A percentile compares a stretch with the other conserved stretches of the same genome.
phyloP scores from a whole-genome alignment of 345 rosid genomes.

The Bruguiera sexangula region DNA sequence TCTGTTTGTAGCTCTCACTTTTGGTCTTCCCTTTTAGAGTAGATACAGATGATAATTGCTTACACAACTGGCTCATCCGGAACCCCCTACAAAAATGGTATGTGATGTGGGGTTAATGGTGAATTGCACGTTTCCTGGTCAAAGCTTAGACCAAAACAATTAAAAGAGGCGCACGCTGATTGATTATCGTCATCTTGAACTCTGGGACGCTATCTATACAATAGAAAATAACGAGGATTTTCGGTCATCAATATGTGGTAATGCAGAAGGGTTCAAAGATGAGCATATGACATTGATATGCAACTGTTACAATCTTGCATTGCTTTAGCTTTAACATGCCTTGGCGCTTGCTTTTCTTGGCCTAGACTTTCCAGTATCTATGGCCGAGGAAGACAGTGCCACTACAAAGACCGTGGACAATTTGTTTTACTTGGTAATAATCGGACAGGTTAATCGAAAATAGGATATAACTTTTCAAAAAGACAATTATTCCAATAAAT shows the following conservation, averaged over 20 bases:
- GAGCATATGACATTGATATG: conserved; percentile 7
- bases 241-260: no score
- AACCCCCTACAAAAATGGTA: neutral
- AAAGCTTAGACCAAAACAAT: no score
- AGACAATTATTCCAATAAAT: no score
- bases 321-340: conserved; percentile 35
- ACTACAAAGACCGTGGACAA: neutral
- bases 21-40: conserved; percentile 11
- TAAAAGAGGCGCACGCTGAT: no score
- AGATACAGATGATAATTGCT: neutral
- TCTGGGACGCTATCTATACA: no score
- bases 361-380: conserved; percentile 9
- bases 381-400: neutral
- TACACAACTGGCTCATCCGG: neutral
- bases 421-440: neutral
- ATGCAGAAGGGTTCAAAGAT: conserved; percentile 12
- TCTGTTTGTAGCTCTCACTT: conserved; percentile 28
- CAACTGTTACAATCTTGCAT: conserved; percentile 4
- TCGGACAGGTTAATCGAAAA: no score
- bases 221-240: neutral
- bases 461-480: no score
- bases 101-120: no score
- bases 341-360: conserved; percentile 15
- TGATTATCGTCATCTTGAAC: no score
- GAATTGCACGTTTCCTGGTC: no score